Base-by-base conservation (phyloP, 306 rosid species). In the Rosa lucieae region DNA sequence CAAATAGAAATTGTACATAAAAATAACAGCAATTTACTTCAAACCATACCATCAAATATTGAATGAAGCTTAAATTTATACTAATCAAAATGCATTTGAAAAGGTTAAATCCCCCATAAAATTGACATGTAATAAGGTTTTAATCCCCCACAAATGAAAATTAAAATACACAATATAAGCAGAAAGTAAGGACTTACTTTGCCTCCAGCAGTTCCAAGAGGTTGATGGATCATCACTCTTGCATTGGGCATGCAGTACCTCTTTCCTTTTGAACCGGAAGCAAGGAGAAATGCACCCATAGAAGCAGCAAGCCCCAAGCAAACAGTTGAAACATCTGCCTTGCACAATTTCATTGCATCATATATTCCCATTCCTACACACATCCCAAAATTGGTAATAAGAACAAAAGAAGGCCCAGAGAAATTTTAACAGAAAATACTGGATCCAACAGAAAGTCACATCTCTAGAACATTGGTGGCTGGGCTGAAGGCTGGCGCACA, bases 221-320 rank as follows among this genome's bases (percentile, higher is more conserved):
- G 97, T 77, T 95, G 97, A 90, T 93, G 99, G 77, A 95, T 95
- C 99, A 95, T 95, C 68, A 93, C 98, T 86, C 84, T 93, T 10
- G 97, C 76, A 82, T 95, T 93, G 3, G 99, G 99, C 99, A 95
- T 95, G 88, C 99, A 95, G 82, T 82, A 95, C 80, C 98, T 87
- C 94, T 95, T 93, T 81, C 98, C 99, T 76, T 91, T 93, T 4
- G 96, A 21, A 58, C 98, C 99, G 70, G 97, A 21, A 76, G 98
- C 98, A 75, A 95, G 98, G 62, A 95, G 86, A 87, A 95, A 95
- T 0, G 99, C 99, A 74, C 99, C 97, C 98, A 93, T 95, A 15
- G 98, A 95, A 76, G 98, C 99, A 77, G 99, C 99, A 77, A 95
- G 93, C 73, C 99, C 99, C 8, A 91, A 70, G 82, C 99, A 95